These are phyloP conservation scores for Otatea glauca DNA, from an alignment of 176 grass and related monocot species.

Conservation along the genomic window DNA sequence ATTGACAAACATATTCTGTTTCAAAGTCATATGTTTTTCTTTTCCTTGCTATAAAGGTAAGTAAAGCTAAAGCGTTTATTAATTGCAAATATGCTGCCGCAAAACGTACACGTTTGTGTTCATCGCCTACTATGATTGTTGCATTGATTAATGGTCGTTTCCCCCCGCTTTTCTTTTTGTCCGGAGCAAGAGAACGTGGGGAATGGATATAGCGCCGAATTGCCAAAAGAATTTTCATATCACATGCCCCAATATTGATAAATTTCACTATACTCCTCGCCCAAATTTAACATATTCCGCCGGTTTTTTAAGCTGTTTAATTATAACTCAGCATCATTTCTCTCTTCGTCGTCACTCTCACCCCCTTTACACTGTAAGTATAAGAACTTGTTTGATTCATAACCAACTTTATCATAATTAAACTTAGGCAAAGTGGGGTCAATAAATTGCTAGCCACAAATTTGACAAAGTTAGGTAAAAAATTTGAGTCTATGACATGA, in stretches of 20 bases:
- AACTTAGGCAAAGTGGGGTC: no score
- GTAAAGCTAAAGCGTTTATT: background rate
- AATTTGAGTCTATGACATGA: no score
- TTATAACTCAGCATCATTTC: background rate
- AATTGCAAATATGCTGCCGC: background rate
- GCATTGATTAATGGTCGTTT: background rate
- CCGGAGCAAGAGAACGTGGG: background rate
- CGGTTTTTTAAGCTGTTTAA: background rate
- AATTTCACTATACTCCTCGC: no score
- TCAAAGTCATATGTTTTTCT: background rate
- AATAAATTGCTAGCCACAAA: no score
- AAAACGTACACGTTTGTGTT: slow-evolving; percentile 4
- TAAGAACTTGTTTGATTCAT: no score
- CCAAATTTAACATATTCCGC: background rate
- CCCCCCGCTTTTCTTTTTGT: background rate
- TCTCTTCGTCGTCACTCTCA: background rate
- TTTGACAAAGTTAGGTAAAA: no score
- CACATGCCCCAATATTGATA: background rate
- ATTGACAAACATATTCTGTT: background rate
- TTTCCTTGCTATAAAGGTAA: background rate
- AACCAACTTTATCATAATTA: no score
- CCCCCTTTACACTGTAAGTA: background rate
- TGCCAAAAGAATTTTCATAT: background rate
- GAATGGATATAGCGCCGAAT: background rate
- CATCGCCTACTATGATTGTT: background rate